Percentiles rank a stretch among this genome's conserved stretches.
Conservation (phyloP, 2,329 filamentous ascomycete genomes). For the Phialophora verrucosa region DNA sequence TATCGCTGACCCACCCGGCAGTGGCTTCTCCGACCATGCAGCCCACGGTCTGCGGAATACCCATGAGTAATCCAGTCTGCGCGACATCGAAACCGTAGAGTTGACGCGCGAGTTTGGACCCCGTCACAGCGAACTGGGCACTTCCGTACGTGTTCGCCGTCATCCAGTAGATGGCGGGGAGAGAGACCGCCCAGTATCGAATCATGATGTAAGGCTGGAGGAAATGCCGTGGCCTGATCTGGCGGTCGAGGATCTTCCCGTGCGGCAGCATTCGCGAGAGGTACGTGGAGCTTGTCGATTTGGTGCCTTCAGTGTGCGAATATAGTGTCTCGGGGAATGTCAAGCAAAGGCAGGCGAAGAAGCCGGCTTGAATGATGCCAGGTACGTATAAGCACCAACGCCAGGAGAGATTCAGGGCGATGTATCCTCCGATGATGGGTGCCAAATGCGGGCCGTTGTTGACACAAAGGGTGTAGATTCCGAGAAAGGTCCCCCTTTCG, state of each 20-base stretch:
- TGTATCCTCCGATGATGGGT: constrained; percentile 13
- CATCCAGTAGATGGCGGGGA: constrained; percentile 12
- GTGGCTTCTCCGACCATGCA: constrained; percentile 13
- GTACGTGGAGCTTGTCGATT: not conserved
- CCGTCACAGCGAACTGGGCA: constrained; percentile 8
- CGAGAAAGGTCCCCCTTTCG: constrained; percentile 12
- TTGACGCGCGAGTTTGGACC: not conserved
- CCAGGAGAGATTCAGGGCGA: constrained; percentile 8
- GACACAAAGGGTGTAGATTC: constrained; percentile 15
- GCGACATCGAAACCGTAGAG: constrained; percentile 8
- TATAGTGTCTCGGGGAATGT: constrained; percentile 15
- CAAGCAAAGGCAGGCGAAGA: not conserved
- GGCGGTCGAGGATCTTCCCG: constrained; percentile 12
- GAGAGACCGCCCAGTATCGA: constrained; percentile 9
- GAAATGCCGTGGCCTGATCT: constrained; percentile 5
- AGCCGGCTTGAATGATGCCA: constrained; percentile 3
- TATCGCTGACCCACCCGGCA: constrained; percentile 9
- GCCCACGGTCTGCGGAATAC: constrained; percentile 9
- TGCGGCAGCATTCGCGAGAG: not conserved
- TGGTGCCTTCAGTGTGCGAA: constrained; percentile 6
- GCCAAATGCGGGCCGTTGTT: constrained; percentile 13
- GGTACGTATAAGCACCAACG: constrained; percentile 16
- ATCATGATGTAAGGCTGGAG: constrained; percentile 12
- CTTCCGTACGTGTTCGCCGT: constrained; percentile 13
- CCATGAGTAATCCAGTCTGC: constrained; percentile 16